These are phyloP conservation scores for Aspergillus unguis DNA, from an alignment of 2,329 filamentous ascomycete genomes.

Conservation along the genomic window DNA sequence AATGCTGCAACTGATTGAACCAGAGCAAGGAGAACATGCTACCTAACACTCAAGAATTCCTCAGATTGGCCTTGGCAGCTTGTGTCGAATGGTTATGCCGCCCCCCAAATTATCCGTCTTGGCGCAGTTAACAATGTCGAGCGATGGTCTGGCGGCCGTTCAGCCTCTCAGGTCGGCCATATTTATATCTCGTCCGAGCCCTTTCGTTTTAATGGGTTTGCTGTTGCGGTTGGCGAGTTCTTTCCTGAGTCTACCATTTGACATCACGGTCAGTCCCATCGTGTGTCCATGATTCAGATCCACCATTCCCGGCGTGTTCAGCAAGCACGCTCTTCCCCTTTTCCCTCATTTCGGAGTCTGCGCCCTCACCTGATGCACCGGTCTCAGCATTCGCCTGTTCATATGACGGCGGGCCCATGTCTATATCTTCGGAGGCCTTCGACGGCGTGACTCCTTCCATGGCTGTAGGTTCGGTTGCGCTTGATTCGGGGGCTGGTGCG, in stretches of 20 bases:
- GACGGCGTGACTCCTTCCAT: slow-evolving; percentile 19
- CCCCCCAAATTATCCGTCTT: no score
- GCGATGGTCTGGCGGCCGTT: neutral
- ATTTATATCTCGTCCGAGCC: slow-evolving; percentile 16
- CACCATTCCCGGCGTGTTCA: slow-evolving; percentile 5
- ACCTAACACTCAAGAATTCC: no score
- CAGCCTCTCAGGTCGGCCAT: neutral
- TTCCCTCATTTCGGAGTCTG: slow-evolving; percentile 13
- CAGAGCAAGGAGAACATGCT: no score
- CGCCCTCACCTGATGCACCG: slow-evolving; percentile 29
- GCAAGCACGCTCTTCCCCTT: slow-evolving; percentile 7
- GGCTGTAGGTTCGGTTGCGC: slow-evolving; percentile 5
- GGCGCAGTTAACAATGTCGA: neutral
- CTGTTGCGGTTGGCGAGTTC: slow-evolving; percentile 11
- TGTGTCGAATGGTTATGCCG: no score
- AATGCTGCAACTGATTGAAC: neutral
- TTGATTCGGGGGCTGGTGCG: neutral
- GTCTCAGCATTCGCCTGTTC: slow-evolving; percentile 23
- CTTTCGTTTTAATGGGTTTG: slow-evolving; percentile 38
- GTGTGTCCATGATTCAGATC: slow-evolving; percentile 14
- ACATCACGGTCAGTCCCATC: slow-evolving; percentile 26
- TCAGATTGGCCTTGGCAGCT: no score
- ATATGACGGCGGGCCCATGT: slow-evolving; percentile 31
- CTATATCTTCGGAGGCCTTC: slow-evolving; percentile 20
- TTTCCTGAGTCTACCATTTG: slow-evolving; percentile 28